Percentiles rank a stretch among this genome's conserved stretches.
phyloP scores from a whole-genome alignment of 2,329 filamentous ascomycete genomes.

The Curvularia sp. region DNA sequence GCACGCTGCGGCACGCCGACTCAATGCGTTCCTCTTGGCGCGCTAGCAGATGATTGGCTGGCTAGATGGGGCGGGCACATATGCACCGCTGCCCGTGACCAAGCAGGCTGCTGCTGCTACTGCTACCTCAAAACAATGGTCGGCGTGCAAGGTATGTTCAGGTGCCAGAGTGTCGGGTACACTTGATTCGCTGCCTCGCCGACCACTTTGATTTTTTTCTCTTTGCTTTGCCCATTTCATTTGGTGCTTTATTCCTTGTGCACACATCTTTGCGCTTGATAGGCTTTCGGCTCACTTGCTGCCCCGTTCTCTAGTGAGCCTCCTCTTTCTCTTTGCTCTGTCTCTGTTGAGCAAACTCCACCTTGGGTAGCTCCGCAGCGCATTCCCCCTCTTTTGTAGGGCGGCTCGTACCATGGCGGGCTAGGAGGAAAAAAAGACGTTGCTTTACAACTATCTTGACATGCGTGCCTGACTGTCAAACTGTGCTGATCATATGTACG shows the following conservation, averaged over 20 bases:
- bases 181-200: conserved; percentile 31
- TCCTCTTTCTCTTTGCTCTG: conserved; percentile 9
- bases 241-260: conserved; percentile 9
- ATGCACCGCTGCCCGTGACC: conserved; percentile 23
- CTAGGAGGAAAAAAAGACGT: background rate
- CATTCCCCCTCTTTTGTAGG: background rate
- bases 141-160: conserved; percentile 14
- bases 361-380: conserved; percentile 3
- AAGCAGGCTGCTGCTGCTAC: conserved; percentile 16
- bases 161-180: conserved; percentile 22
- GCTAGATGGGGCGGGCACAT: conserved; percentile 3
- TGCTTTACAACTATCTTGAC: background rate
- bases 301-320: conserved; percentile 9
- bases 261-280: background rate
- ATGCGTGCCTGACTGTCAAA: conserved; percentile 17
- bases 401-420: background rate
- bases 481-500: conserved; percentile 14
- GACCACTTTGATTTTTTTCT: conserved; percentile 6
- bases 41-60: conserved; percentile 21
- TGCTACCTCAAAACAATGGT: conserved; percentile 5
- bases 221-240: conserved; percentile 10
- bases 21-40: conserved; percentile 5
- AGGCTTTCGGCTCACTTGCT: conserved; percentile 19
- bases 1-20: conserved; percentile 14
- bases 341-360: conserved; percentile 7